Evolutionary conservation across 495 filamentous ascomycete species (phyloP).

Genomic region (Penicillium maclennaniae): DNA sequence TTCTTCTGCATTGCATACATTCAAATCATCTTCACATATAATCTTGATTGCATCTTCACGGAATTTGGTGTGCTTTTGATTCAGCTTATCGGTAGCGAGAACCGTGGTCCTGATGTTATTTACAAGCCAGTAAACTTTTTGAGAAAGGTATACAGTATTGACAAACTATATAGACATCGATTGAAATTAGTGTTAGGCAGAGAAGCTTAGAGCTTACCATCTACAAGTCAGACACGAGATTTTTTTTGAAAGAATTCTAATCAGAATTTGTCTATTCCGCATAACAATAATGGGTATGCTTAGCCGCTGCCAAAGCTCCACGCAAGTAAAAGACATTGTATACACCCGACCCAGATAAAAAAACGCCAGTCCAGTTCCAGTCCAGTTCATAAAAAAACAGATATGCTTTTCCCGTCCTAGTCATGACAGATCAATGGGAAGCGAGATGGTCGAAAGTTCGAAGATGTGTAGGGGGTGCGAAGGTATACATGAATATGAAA

Average conservation of each 20-base stretch:
- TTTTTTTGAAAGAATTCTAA: neutral
- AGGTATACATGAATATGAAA: conserved; percentile 1
- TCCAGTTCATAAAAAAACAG: neutral
- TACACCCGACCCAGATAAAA: neutral
- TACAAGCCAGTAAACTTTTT: too few relatives aligned
- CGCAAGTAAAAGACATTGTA: neutral
- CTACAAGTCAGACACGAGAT: neutral
- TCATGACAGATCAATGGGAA: neutral
- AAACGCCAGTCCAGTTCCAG: neutral
- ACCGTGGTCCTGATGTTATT: too few relatives aligned
- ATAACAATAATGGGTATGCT: neutral
- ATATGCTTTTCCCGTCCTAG: neutral
- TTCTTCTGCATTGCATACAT: neutral
- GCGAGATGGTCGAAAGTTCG: neutral
- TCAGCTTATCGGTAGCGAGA: too few relatives aligned
- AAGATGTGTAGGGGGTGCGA: neutral
- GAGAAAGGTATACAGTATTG: too few relatives aligned
- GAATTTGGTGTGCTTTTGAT: too few relatives aligned
- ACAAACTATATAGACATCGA: too few relatives aligned
- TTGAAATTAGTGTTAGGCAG: too few relatives aligned
- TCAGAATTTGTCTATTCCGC: neutral
- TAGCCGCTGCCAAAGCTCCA: neutral
- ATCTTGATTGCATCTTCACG: too few relatives aligned
- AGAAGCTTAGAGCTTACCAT: neutral
- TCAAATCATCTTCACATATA: too few relatives aligned